Conservation (phyloP, 129 eudicot species). For the Heracleum sosnowskyi region DNA sequence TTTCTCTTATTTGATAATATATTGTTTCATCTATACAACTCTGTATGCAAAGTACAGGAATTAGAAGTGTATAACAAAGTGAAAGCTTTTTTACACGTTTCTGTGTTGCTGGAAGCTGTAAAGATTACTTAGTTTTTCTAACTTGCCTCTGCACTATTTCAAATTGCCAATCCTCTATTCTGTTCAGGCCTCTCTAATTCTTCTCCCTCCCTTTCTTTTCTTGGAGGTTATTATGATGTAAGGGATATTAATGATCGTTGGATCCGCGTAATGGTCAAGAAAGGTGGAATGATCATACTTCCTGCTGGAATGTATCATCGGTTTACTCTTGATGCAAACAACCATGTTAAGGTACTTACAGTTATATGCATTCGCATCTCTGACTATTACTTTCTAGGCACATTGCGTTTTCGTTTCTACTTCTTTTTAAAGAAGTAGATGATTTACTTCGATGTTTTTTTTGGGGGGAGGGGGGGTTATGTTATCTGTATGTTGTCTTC, state of each 20-base stretch:
- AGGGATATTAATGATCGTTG: conserved; percentile 72
- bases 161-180: neutral
- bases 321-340: conserved; percentile 79
- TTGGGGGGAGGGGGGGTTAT: too few species aligned
- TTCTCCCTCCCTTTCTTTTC: neutral
- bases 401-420: neutral
- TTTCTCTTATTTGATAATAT: neutral
- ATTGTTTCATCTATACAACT: neutral
- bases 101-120: conserved; percentile 94
- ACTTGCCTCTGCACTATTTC: neutral
- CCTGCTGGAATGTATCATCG: conserved; percentile 99
- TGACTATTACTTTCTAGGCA: neutral
- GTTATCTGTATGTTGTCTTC: neutral
- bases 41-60: neutral
- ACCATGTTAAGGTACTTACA: conserved; percentile 72
- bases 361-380: neutral
- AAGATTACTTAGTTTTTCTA: neutral
- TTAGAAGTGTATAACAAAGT: neutral
- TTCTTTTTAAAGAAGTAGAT: neutral
- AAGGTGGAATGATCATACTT: conserved; percentile 91
- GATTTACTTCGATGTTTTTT: too few species aligned
- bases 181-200: neutral
- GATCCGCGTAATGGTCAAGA: conserved; percentile 93
- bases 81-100: conserved; percentile 38
- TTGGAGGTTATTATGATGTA: conserved; percentile 88